These are phyloP conservation scores for Harrya chromipes DNA, from an alignment of 768 basidiomycete species.

Conservation along the genomic window DNA sequence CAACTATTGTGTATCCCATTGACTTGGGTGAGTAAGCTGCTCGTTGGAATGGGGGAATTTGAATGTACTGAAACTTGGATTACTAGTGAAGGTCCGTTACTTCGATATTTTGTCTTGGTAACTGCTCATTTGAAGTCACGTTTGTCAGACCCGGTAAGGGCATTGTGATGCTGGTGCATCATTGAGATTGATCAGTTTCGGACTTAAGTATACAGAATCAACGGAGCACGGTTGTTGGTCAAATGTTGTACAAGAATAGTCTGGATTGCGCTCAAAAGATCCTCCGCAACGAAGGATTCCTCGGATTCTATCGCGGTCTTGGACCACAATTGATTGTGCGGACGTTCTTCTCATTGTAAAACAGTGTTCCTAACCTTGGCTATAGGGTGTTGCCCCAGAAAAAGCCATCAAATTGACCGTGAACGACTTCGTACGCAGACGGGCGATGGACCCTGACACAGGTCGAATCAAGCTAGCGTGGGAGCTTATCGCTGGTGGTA, in stretches of 20 bases:
- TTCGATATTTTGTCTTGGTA: neutral
- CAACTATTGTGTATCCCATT: conserved; percentile 97
- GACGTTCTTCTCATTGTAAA: neutral
- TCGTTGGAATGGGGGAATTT: neutral
- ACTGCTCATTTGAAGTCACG: conserved; percentile 7
- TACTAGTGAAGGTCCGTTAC: conserved; percentile 63
- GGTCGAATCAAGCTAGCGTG: conserved; percentile 89
- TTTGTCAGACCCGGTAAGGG: conserved; percentile 55
- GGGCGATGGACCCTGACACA: conserved; percentile 91
- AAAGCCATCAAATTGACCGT: conserved; percentile 98
- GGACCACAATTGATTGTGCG: conserved; percentile 89
- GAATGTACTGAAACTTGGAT: conserved; percentile 9
- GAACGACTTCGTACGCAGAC: conserved; percentile 84
- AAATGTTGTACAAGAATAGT: conserved; percentile 95
- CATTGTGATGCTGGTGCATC: neutral
- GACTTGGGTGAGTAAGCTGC: conserved; percentile 66
- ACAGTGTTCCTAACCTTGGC: conserved; percentile 5
- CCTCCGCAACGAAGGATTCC: conserved; percentile 87
- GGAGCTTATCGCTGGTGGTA: conserved; percentile 90
- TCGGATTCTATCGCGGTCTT: conserved; percentile 96
- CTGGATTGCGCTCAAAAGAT: conserved; percentile 93
- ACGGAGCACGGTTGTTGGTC: conserved; percentile 93
- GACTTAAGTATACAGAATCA: conserved; percentile 89
- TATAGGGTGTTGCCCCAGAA: conserved; percentile 89
- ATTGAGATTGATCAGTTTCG: conserved; percentile 3